These are phyloP conservation scores for Fusarium cyanostomum DNA, from an alignment of 2,329 filamentous ascomycete genomes.

Conservation along the genomic window DNA sequence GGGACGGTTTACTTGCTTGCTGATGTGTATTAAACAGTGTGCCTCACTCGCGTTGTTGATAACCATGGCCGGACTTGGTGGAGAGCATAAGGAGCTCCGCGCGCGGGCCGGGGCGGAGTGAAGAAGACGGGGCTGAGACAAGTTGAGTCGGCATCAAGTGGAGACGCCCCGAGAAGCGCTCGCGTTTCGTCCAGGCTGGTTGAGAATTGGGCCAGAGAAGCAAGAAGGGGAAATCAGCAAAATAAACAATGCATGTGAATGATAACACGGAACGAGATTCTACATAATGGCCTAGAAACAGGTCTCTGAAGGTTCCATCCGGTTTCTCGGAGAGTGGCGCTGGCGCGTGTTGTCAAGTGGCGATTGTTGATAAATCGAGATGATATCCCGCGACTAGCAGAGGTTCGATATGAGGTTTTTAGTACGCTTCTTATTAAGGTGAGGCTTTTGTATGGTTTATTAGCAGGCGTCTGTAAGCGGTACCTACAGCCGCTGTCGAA, in stretches of 20 bases:
- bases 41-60: too few relatives aligned
- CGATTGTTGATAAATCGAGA: not conserved
- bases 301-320: not conserved
- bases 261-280: not conserved
- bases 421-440: not conserved
- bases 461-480: too few relatives aligned
- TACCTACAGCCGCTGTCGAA: not conserved
- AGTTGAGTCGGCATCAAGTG: constrained; percentile 31
- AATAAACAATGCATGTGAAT: constrained; percentile 5
- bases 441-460: not conserved
- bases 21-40: too few relatives aligned
- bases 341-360: constrained; percentile 3
- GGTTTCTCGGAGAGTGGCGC: constrained; percentile 10
- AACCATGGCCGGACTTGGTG: constrained; percentile 15
- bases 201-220: constrained; percentile 9
- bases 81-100: constrained; percentile 20
- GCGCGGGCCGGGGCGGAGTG: not conserved
- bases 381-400: not conserved
- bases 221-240: not conserved
- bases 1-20: too few relatives aligned
- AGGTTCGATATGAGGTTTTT: not conserved
- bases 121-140: constrained; percentile 30
- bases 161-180: constrained; percentile 23
- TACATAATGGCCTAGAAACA: too few relatives aligned
- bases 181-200: constrained; percentile 3